These are phyloP conservation scores for Lycium barbarum DNA, from an alignment of 257 asterid species.

Conservation along the genomic window DNA sequence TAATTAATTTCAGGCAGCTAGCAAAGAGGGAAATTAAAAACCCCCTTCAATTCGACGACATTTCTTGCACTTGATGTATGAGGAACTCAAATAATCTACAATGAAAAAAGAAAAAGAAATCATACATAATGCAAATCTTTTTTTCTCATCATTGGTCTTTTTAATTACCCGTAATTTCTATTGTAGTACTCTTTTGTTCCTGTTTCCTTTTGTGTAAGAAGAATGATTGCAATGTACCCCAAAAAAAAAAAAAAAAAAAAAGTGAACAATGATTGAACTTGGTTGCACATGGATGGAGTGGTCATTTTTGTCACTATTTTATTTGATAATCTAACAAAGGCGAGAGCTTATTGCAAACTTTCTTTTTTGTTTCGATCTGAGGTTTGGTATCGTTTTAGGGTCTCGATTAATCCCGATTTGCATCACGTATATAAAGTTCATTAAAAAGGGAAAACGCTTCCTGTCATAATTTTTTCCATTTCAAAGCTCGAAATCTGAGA, in stretches of 20 bases:
- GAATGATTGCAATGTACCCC: not conserved
- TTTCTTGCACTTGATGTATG: slow-evolving; percentile 41
- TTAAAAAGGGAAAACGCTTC: no score
- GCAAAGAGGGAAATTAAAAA: no score
- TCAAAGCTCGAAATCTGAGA: no score
- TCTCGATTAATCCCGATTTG: not conserved
- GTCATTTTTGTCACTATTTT: not conserved
- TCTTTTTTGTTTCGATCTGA: not conserved
- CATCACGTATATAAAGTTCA: no score
- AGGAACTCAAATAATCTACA: not conserved
- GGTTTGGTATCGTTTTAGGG: not conserved
- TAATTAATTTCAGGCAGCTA: not conserved
- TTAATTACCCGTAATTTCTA: not conserved
- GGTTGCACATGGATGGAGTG: not conserved
- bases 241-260: not conserved
- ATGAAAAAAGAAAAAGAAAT: not conserved
- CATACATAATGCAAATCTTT: not conserved
- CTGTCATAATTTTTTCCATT: no score
- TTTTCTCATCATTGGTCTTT: not conserved
- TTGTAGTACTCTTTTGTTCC: slow-evolving; percentile 2
- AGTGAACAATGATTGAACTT: not conserved
- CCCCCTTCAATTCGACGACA: slow-evolving; percentile 62
- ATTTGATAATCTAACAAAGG: not conserved
- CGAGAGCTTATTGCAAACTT: not conserved
- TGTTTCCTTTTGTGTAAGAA: not conserved